Conservation (phyloP, 768 basidiomycete species). For the Naganishia antarctica region DNA sequence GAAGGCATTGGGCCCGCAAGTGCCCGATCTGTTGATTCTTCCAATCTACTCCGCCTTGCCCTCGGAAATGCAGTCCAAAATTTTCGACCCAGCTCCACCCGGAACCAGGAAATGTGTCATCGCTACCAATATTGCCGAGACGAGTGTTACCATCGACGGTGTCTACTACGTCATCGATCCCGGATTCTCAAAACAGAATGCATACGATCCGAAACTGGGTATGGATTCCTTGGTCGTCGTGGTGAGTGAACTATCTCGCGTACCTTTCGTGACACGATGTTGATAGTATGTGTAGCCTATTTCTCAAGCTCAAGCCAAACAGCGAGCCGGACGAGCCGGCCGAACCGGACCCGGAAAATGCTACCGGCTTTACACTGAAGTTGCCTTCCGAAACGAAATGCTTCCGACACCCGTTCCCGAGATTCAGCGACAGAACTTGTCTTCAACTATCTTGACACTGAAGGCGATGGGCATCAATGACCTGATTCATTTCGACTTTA, state of each 20-base stretch:
- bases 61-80: constrained; percentile 93
- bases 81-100: constrained; percentile 96
- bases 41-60: constrained; percentile 98
- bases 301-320: constrained; percentile 95
- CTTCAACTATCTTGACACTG: constrained; percentile 85
- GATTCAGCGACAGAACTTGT: constrained; percentile 83
- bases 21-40: constrained; percentile 91
- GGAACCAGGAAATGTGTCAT: constrained; percentile 98
- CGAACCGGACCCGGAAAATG: constrained; percentile 98
- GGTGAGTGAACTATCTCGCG: constrained; percentile 43
- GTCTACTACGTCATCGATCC: constrained; percentile 99
- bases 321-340: constrained; percentile 91
- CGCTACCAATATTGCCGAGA: constrained; percentile 99
- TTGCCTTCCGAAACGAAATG: constrained; percentile 98
- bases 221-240: constrained; percentile 99
- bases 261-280: neutral
- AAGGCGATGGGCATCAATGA: constrained; percentile 99
- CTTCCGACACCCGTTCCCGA: constrained; percentile 94
- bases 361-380: constrained; percentile 95
- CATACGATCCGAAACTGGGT: constrained; percentile 90
- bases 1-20: constrained; percentile 97
- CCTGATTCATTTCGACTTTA: constrained; percentile 94
- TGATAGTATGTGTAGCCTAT: constrained; percentile 58
- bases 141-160: constrained; percentile 93
- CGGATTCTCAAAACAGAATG: constrained; percentile 97